These are phyloP conservation scores for Neurospora hispaniola DNA, from an alignment of 495 filamentous ascomycete species.

Conservation along the genomic window DNA sequence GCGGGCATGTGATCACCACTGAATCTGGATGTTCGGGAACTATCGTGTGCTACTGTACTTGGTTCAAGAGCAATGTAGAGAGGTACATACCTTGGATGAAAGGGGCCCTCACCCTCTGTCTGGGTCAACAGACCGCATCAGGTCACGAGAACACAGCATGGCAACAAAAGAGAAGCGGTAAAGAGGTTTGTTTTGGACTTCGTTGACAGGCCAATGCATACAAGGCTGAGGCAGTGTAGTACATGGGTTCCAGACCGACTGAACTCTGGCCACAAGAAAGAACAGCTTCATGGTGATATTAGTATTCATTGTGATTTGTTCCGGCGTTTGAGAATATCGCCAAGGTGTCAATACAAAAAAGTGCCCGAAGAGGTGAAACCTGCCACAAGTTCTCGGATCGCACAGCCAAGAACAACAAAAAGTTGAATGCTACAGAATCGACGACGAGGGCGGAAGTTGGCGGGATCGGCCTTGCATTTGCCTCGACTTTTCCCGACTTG, in stretches of 20 bases:
- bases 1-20: conserved; percentile 15
- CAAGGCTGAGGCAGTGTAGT: not conserved
- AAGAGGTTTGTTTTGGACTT: not conserved
- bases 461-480: conserved; percentile 7
- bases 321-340: not conserved
- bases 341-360: not conserved
- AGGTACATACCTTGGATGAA: not conserved
- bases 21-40: conserved; percentile 10
- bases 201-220: not conserved
- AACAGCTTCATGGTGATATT: not conserved
- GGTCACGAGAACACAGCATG: conserved; percentile 8
- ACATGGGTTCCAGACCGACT: not conserved
- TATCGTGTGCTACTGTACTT: not conserved
- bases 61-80: not conserved
- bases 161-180: conserved; percentile 8
- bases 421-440: not conserved
- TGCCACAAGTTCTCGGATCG: not conserved
- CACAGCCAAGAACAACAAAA: not conserved
- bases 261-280: not conserved
- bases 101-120: not conserved
- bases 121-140: not conserved
- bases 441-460: conserved; percentile 5
- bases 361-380: not conserved
- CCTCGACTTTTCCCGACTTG: not conserved
- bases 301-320: not conserved